Base-by-base conservation (phyloP, 129 eudicot genomes). In the Tanacetum coccineum region DNA sequence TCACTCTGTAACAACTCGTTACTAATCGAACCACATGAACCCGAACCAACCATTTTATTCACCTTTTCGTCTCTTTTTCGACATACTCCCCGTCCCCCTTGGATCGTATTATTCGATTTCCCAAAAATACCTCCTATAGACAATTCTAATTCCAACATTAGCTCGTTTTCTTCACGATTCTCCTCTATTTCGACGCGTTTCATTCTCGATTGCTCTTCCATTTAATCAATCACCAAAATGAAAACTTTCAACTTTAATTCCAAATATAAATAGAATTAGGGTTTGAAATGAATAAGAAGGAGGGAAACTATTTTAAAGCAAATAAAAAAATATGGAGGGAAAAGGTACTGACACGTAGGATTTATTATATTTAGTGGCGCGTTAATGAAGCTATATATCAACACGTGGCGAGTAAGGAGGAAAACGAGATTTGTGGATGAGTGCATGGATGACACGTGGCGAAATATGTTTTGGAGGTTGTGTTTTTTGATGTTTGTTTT, bases 81-180 rank as follows among this genome's bases (percentile, higher is more conserved):
- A 40, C 78, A 50, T 21, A 76, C 64, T 52, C 77, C 85, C 8
- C 63, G 84, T 56, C 83, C 68, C 55, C 77, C 72, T 64, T 78
- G 14, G 19, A 32, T 61, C 26, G 57, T 7, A 39, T 51, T 53
- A 53, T 61, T 76, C 39, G 80, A 20, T 71, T 80, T 75, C 57
- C 15, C 66, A n/a, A 70, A 76, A 12, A 74, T 75, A 13, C 89
- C 86, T 0, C 84, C 94, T 1, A 87, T 83, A 0, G 94, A 87
- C 42, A 87, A 66, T 83, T 81, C 95, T 42, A 87, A 66, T 83
- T 81, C 95, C 65, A 87, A 75, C 78, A 81, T 83, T 62, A 83
- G 67, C 84, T 87, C 89, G 45, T 72, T 50, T 11, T 81, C 94
- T 61, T 63, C 77, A 7, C 17, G 52, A 13, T 66, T 42, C 46